Percentiles rank a stretch among this genome's conserved stretches.
phyloP scores from a whole-genome alignment of 371 early-diverging fungal genomes.

The Mortierella sp. region DNA sequence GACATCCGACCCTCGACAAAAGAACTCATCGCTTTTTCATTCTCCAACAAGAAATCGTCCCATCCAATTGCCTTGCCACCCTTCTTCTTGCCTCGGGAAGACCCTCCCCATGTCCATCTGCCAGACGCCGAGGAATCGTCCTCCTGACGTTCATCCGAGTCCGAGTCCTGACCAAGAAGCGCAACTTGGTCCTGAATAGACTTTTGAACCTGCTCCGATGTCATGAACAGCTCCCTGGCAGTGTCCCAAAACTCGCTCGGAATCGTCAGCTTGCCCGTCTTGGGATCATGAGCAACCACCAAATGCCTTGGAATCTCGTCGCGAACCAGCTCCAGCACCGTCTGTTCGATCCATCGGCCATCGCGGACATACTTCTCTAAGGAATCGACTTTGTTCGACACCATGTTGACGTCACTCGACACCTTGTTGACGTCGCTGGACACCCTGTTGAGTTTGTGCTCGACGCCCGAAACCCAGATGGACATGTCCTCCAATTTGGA shows the following conservation, averaged over 20 bases:
- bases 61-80: conserved; percentile 21
- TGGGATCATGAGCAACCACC: conserved; percentile 33
- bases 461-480: conserved; percentile 32
- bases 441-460: conserved; percentile 32
- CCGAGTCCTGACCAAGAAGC: neutral
- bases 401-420: conserved; percentile 23
- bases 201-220: conserved; percentile 30
- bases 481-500: conserved; percentile 32
- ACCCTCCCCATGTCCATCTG: conserved; percentile 27
- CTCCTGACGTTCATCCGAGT: neutral
- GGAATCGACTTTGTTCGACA: conserved; percentile 28
- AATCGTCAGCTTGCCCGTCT: conserved; percentile 33
- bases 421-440: conserved; percentile 28
- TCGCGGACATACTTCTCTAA: conserved; percentile 25
- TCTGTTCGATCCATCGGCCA: conserved; percentile 51
- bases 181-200: conserved; percentile 19
- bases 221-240: conserved; percentile 40
- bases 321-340: conserved; percentile 33
- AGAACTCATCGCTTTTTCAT: conserved; percentile 35
- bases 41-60: conserved; percentile 44
- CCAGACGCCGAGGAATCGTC: conserved; percentile 10
- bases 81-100: conserved; percentile 22
- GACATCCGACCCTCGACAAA: conserved; percentile 47
- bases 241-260: conserved; percentile 49
- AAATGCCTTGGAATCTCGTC: conserved; percentile 46